Conservation (phyloP, 225 moss, liverwort and hornwort genomes). For the Sphagnum tenellum region DNA sequence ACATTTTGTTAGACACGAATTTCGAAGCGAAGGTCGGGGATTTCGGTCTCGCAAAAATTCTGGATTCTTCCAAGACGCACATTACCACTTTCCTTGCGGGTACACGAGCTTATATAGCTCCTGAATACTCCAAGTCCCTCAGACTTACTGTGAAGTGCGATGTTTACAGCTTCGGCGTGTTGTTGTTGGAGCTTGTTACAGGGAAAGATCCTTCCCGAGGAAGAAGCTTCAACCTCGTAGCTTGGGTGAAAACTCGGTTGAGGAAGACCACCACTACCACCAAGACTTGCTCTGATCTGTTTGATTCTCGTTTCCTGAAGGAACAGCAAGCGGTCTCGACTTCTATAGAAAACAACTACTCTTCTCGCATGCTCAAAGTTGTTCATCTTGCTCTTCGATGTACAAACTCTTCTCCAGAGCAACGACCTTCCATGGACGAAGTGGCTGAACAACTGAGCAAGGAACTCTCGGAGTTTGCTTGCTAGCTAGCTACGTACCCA, state of each 20-base stretch:
- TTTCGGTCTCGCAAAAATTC: constrained; percentile 33
- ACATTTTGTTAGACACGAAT: constrained; percentile 39
- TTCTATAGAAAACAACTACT: no score
- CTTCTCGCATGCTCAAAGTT: constrained; percentile 17
- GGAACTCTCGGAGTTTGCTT: no score
- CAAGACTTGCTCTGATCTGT: constrained; percentile 21
- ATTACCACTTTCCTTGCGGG: constrained; percentile 49
- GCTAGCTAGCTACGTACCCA: no score
- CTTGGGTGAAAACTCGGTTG: constrained; percentile 49
- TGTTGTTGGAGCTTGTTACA: constrained; percentile 34
- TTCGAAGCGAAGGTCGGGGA: constrained; percentile 47
- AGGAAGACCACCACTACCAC: constrained; percentile 3
- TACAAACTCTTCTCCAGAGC: constrained; percentile 24
- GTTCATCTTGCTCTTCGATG: constrained; percentile 33
- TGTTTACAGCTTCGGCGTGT: constrained; percentile 43
- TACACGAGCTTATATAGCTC: constrained; percentile 47
- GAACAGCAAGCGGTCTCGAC: constrained; percentile 13
- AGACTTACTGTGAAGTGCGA: constrained; percentile 44
- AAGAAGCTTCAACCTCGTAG: constrained; percentile 37
- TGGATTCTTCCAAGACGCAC: constrained; percentile 40
- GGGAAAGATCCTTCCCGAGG: constrained; percentile 48
- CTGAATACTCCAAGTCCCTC: constrained; percentile 43
- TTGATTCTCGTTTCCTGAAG: constrained; percentile 36
- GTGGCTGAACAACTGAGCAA: constrained; percentile 24
- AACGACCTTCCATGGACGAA: constrained; percentile 36